Conservation (phyloP, 306 rosid species). For the Sophora flavescens region DNA sequence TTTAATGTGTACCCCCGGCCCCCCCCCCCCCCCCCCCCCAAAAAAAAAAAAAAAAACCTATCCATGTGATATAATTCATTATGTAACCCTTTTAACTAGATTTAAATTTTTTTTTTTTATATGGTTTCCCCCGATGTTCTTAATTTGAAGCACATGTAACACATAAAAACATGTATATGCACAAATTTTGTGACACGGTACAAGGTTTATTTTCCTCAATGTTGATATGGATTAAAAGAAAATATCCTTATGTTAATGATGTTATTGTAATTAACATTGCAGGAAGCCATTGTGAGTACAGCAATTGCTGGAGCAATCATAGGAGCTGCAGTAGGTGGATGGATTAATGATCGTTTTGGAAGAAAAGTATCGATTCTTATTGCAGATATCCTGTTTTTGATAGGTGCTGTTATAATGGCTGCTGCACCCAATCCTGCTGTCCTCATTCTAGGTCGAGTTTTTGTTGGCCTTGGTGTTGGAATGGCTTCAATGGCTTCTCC, state of each 20-base stretch:
- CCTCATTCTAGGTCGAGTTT: slow-evolving; percentile 60
- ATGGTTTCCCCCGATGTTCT: background rate
- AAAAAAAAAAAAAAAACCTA: no score
- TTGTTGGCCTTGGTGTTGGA: slow-evolving; percentile 75
- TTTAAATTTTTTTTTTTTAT: background rate
- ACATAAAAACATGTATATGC: background rate
- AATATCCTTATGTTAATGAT: no score
- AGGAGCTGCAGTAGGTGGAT: slow-evolving; percentile 72
- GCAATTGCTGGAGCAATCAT: slow-evolving; percentile 75
- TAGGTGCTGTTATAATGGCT: slow-evolving; percentile 66
- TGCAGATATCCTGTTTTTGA: slow-evolving; percentile 63
- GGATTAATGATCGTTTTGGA: slow-evolving; percentile 67
- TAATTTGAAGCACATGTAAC: background rate
- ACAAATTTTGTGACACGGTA: background rate
- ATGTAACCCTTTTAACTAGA: background rate
- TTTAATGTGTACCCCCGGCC: background rate
- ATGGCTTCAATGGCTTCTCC: slow-evolving; percentile 86
- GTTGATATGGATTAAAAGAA: background rate
- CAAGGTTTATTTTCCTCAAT: background rate
- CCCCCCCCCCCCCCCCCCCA: no score
- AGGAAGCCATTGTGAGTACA: slow-evolving; percentile 72
- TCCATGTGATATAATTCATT: background rate
- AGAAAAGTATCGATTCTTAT: slow-evolving; percentile 48
- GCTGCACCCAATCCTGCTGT: slow-evolving; percentile 46
- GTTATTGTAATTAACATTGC: background rate